phyloP scores from a whole-genome alignment of 805 yeast genomes.

The Starmera amethionina region DNA sequence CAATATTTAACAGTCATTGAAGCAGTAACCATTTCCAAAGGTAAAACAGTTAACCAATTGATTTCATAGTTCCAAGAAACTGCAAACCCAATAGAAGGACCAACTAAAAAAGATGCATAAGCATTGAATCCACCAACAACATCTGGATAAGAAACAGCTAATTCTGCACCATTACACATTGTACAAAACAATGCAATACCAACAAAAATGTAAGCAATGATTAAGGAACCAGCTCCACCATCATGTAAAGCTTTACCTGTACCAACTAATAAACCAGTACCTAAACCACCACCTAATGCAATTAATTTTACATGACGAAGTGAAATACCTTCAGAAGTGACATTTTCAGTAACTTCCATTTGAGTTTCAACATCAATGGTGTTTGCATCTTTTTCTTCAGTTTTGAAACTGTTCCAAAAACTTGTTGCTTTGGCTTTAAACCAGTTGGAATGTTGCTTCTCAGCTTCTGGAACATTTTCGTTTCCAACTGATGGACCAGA shows the following conservation, averaged over 20 bases:
- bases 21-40: slow-evolving; percentile 58
- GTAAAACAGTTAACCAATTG: slow-evolving; percentile 53
- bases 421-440: too few relatives aligned
- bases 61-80: slow-evolving; percentile 54
- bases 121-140: slow-evolving; percentile 57
- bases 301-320: slow-evolving; percentile 29
- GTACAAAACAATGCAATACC: slow-evolving; percentile 50
- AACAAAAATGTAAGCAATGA: slow-evolving; percentile 48
- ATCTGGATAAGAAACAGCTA: slow-evolving; percentile 50
- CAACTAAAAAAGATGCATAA: slow-evolving; percentile 45
- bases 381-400: background rate
- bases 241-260: slow-evolving; percentile 35
- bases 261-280: slow-evolving; percentile 62
- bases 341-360: background rate
- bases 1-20: slow-evolving; percentile 52
- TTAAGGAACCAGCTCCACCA: slow-evolving; percentile 39
- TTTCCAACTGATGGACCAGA: too few relatives aligned
- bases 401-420: too few relatives aligned
- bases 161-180: slow-evolving; percentile 56
- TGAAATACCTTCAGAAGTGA: slow-evolving; percentile 1
- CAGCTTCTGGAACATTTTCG: too few relatives aligned
- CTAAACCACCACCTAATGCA: slow-evolving; percentile 80
- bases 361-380: slow-evolving; percentile 2
- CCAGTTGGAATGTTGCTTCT: too few relatives aligned
- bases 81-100: slow-evolving; percentile 48